Conservation (phyloP, 1,139 yeast species). For the Candida smagusa region DNA sequence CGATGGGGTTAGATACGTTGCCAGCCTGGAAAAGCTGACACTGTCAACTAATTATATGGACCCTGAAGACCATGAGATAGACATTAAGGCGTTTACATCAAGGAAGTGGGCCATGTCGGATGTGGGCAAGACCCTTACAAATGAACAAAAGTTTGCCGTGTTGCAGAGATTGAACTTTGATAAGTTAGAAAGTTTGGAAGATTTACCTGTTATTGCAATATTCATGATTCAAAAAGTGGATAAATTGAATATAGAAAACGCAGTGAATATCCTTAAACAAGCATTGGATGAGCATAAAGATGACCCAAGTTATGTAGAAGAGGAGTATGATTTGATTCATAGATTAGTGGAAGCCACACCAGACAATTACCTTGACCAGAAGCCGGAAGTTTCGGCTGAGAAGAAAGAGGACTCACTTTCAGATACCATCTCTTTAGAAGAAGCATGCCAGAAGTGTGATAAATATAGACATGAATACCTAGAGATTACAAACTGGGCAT, state of each 20-base stretch:
- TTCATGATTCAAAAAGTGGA: conserved; percentile 21
- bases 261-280: conserved; percentile 16
- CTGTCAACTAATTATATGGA: conserved; percentile 4
- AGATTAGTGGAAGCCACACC: conserved; percentile 8
- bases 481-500: conserved; percentile 9
- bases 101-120: conserved; percentile 20
- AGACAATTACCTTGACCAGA: background rate
- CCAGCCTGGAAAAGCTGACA: too few species aligned
- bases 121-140: conserved; percentile 25
- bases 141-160: conserved; percentile 23
- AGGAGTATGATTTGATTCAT: conserved; percentile 12
- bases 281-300: conserved; percentile 16
- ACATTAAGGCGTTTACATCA: conserved; percentile 13
- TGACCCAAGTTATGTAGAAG: conserved; percentile 23
- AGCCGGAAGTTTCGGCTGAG: too few species aligned
- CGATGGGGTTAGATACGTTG: too few species aligned
- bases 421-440: too few species aligned
- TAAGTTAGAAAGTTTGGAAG: conserved; percentile 24
- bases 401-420: too few species aligned
- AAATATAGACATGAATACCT: background rate
- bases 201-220: conserved; percentile 27
- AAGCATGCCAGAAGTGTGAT: too few species aligned
- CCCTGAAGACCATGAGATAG: conserved; percentile 11
- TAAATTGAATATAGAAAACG: conserved; percentile 13
- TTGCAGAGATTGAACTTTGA: conserved; percentile 27